Base-by-base conservation (phyloP, 331 rosid genomes). In the Ulmus americana region DNA sequence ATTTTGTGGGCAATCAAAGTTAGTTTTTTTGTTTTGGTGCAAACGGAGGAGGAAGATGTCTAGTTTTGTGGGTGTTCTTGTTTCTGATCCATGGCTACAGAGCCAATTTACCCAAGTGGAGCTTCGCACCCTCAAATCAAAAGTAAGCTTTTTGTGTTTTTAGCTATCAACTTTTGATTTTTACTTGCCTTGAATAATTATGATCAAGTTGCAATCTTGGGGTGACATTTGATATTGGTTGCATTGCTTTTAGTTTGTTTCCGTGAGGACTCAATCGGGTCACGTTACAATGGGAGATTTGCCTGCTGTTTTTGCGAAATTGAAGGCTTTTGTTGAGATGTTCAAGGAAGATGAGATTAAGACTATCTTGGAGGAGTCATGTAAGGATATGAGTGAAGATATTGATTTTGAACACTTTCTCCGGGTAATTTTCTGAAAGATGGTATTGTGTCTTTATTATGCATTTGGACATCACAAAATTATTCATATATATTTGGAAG, bases 71-170 rank as follows among this genome's bases (percentile, higher is more conserved):
- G 97, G 97, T 28, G 97, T 91, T 60, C 48, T 91, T 68, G 90
- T 91, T 80, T 84, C 95, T 74, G 97, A 91, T 78, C 79, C 83
- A 73, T 73, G 77, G 90, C 95, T 91, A 44, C 97, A 91, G 75
- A 81, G 88, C 79, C 96, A 88, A 77, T 91, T 91, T 88, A 91
- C 97, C 46, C 97, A 91, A 88, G 97, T 91, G 65, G 97, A 88
- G 78, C 96, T 91, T 64, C 85, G 97, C 42, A 81, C 95, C 66
- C 89, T 91, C 75, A 91, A 91, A 82, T 81, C 96, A 46, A 91
- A 76, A 63, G 97, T 88, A 67, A 53, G 85, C 64, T 7, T 65
- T 11, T 0, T 16, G 22, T 22, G 3, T 55, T 48, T 35, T 55
- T 10, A 16, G 35, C 7, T 46, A 15, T 7, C 13, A 45, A 38